Evolutionary conservation across 768 basidiomycete genomes (phyloP).

Genomic region (Daedaleopsis nitida): DNA sequence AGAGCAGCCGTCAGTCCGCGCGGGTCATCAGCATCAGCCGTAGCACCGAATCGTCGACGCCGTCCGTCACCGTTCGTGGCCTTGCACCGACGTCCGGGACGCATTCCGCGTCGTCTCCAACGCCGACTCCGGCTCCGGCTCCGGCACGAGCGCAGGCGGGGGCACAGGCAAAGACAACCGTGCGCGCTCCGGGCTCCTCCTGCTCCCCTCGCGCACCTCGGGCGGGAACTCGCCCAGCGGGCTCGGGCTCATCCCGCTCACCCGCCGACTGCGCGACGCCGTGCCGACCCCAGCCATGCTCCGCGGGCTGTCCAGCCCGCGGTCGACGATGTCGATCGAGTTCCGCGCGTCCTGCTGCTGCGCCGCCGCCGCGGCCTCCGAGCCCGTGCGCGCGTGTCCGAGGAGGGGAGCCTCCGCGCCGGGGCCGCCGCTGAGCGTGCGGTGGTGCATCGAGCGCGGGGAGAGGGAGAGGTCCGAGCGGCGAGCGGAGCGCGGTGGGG

Average conservation of each 20-base stretch:
- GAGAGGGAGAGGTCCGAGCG: conserved; percentile 1
- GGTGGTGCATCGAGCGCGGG: conserved; percentile 24
- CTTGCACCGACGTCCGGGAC: conserved; percentile 6
- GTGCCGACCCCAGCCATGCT: conserved; percentile 54
- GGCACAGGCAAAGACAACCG: too few species aligned
- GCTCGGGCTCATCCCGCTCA: conserved; percentile 2
- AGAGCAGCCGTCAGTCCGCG: background rate
- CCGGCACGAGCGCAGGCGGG: background rate
- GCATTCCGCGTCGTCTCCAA: conserved; percentile 1
- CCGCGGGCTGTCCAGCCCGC: conserved; percentile 2
- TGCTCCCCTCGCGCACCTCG: background rate
- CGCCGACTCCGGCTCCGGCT: background rate
- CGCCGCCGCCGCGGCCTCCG: conserved; percentile 19
- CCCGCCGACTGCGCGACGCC: conserved; percentile 1
- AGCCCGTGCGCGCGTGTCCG: conserved; percentile 28
- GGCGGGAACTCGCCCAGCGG: background rate
- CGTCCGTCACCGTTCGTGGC: conserved; percentile 2
- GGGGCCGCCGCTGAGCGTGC: conserved; percentile 28
- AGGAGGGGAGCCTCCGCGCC: conserved; percentile 36
- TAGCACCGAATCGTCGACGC: background rate
- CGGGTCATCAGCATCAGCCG: background rate
- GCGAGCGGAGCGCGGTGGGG: conserved; percentile 9
- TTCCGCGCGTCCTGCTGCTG: background rate
- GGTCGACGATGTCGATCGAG: conserved; percentile 12
- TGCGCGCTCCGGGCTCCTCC: background rate